These are phyloP conservation scores for Cladochytrium replicatum DNA, from an alignment of 192 early-diverging fungal genomes.

Conservation along the genomic window DNA sequence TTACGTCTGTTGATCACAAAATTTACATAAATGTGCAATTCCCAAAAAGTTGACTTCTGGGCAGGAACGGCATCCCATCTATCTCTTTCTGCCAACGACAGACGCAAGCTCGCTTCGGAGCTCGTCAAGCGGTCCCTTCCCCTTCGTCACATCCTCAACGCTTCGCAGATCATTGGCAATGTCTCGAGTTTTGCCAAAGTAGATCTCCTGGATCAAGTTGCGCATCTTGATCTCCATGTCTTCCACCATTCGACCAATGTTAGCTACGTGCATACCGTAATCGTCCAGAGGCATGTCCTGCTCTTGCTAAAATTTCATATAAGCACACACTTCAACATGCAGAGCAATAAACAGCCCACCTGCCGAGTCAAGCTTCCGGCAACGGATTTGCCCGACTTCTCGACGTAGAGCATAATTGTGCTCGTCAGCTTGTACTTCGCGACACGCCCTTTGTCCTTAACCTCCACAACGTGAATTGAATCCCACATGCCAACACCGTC, in stretches of 20 bases:
- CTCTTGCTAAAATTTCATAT: constrained; percentile 51
- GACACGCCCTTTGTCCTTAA: constrained; percentile 67
- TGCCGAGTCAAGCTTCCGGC: constrained; percentile 90
- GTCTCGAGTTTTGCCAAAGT: constrained; percentile 96
- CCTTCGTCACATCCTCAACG: constrained; percentile 62
- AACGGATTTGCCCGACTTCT: constrained; percentile 58
- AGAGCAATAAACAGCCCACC: constrained; percentile 25
- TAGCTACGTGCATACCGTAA: constrained; percentile 68
- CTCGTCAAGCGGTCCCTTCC: constrained; percentile 60
- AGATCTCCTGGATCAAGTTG: constrained; percentile 84
- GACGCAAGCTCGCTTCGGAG: constrained; percentile 77
- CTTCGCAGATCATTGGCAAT: constrained; percentile 90
- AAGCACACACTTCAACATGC: not conserved
- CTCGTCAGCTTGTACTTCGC: constrained; percentile 96
- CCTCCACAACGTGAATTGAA: constrained; percentile 95
- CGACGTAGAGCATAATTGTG: constrained; percentile 87
- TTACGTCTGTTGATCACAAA: too few species aligned
- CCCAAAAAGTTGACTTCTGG: too few species aligned
- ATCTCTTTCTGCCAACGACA: too few species aligned
- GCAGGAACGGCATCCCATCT: too few species aligned
- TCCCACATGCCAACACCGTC: constrained; percentile 78
- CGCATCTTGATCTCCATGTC: constrained; percentile 99
- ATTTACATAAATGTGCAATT: too few species aligned
- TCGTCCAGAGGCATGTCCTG: constrained; percentile 72
- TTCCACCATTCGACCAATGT: constrained; percentile 94